These are phyloP conservation scores for Russula earlei DNA, from an alignment of 768 basidiomycete species.

Conservation along the genomic window DNA sequence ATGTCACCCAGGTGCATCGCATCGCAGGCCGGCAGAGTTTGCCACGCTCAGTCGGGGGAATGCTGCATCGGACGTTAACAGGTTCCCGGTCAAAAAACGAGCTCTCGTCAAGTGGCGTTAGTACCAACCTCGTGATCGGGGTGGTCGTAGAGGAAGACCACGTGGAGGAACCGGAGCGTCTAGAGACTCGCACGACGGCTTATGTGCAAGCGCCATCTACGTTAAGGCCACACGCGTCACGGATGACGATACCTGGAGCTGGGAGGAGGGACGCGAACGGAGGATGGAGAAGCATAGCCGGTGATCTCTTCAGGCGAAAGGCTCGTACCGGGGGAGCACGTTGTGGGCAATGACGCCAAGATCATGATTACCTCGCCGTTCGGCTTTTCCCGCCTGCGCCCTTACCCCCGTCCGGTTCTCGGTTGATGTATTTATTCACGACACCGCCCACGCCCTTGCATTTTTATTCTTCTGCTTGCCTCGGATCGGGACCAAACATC, in stretches of 20 bases:
- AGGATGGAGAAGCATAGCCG: constrained; percentile 11
- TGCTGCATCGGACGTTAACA: constrained; percentile 15
- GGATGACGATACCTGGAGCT: constrained; percentile 5
- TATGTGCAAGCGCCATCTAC: constrained; percentile 6
- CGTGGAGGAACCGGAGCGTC: constrained; percentile 5
- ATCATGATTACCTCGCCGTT: not conserved
- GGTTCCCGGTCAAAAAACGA: constrained; percentile 9
- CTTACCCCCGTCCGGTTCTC: not conserved
- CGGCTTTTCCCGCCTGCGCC: not conserved
- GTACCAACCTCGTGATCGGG: constrained; percentile 17
- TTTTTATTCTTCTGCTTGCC: not conserved
- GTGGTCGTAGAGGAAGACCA: constrained; percentile 19
- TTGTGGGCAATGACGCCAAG: not conserved
- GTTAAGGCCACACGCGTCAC: constrained; percentile 1
- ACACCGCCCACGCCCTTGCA: not conserved
- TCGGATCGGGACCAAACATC: not conserved
- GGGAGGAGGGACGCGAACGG: not conserved
- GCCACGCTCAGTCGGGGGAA: constrained; percentile 15
- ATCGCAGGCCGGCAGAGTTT: constrained; percentile 17
- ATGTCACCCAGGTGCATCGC: constrained; percentile 20
- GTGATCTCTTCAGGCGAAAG: constrained; percentile 8
- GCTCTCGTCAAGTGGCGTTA: not conserved
- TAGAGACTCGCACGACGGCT: not conserved
- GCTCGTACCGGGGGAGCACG: not conserved
- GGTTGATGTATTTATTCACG: not conserved